Base-by-base conservation (phyloP, 768 basidiomycete genomes). In the Tylopilus plumbeoviolaceoides region DNA sequence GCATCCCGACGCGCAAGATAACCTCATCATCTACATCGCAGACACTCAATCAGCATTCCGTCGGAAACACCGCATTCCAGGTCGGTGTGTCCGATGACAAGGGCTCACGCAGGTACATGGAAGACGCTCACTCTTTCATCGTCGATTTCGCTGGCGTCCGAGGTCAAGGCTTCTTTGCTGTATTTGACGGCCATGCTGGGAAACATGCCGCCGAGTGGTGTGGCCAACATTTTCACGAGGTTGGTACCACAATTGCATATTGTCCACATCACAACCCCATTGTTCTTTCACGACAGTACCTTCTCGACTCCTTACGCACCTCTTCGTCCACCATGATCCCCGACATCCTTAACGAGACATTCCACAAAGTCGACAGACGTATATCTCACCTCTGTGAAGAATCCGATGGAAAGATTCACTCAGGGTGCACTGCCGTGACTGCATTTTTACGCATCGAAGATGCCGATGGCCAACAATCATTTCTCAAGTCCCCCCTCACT, bases 161-260 rank as follows among this genome's bases (percentile, higher is more conserved):
- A 41, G 97, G 97, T 0, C 97, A 99, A 68, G 97, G 95, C 8
- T 98, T 97, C 77, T 98, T 95, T 68, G 95, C 95, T 7, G 84
- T 99, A 42, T 99, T 98, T 63, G 97, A 99, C 62, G 97, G 97
- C 3, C 97, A 99, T 68, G 97, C 97, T 1, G 97, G 97, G 17
- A 98, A 95, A 69, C 91, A 98, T 63, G 95, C 95, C 31, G 97
- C 97, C 25, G 97, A 99, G 69, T 98, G 95, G 95, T 98, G 97
- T 70, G 97, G 97, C 40, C 77, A 80, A 61, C 85, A 98, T 69
- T 99, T 99, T 72, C 94, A 98, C 65, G 85, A 94, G 77, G 94
- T 87, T 66, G 53, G 64, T 48, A 9, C 31, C 27, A 35, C 31
- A 21, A 20, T 40, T 18, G 6, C 40, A 48, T 25, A 15, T 30